Conservation (phyloP, 164 flowering plant species). For the Dillenia suffruticosa region DNA sequence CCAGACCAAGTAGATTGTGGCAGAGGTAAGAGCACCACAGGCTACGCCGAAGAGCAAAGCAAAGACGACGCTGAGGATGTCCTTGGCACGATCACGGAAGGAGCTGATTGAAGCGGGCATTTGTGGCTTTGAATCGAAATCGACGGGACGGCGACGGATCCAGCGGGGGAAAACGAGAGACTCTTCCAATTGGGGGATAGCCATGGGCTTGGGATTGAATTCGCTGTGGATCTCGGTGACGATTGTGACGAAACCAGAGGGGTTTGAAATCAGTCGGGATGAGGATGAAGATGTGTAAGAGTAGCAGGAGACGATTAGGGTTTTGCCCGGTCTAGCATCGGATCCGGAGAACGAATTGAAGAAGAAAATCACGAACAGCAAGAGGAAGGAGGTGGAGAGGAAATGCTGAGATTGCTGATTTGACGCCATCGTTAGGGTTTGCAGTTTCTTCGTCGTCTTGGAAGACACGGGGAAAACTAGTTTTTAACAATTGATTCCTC, state of each 20-base stretch:
- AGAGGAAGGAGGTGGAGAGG: conserved; percentile 1
- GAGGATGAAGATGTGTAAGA: conserved; percentile 21
- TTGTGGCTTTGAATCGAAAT: neutral
- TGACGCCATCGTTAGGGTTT: too few relatives aligned
- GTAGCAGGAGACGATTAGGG: conserved; percentile 37
- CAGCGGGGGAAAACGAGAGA: conserved; percentile 1
- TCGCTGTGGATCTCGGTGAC: conserved; percentile 14
- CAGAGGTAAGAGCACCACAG: conserved; percentile 51
- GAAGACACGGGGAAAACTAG: too few relatives aligned
- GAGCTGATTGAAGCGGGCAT: conserved; percentile 14
- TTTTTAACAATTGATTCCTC: too few relatives aligned
- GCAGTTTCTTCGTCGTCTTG: too few relatives aligned
- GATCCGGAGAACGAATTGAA: conserved; percentile 15
- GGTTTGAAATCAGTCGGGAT: conserved; percentile 9
- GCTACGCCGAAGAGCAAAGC: conserved; percentile 51
- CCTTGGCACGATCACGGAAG: conserved; percentile 39
- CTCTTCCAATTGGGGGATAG: conserved; percentile 2
- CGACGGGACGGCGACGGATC: neutral
- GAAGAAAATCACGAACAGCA: conserved; percentile 7
- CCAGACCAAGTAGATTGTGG: conserved; percentile 47
- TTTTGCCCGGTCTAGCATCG: conserved; percentile 44
- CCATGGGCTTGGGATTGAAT: conserved; percentile 7
- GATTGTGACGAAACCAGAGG: conserved; percentile 12
- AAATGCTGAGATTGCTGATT: too few relatives aligned
- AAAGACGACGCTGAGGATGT: conserved; percentile 43